Evolutionary conservation across 2,329 filamentous ascomycete species (phyloP), one percentile per base, ranked within the genome.

Genomic region (Colletotrichum tropicale): DNA sequence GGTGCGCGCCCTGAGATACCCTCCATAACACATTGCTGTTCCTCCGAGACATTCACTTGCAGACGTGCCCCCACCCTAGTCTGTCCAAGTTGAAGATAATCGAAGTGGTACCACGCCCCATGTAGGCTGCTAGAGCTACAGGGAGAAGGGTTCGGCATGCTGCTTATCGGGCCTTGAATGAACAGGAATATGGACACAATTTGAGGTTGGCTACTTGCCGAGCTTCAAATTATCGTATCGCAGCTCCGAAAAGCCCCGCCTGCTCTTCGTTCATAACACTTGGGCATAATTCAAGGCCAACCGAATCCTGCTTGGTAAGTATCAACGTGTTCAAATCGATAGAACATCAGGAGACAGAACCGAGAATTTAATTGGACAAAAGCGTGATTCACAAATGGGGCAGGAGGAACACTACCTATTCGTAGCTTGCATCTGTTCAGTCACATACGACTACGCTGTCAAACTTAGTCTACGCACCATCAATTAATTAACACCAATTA

Each of bases 281-380:
- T 48, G 0, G 9, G 1, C 38, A 21, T 6, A 7, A 12, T n/a
- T n/a, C 43, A 48, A 48, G 6, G n/a, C 6, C 6, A 7, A 21
- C 18, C 18, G 1, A 48, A 52, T 13, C 2, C 4, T 21, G n/a
- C 7, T 21, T 1, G 12, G n/a, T 8, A 7, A 48, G 10, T 21
- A 3, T 7, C 43, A 21, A 48, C 1, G 5, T 21, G 3, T 21
- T 48, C 2, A n/a, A 2, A n/a, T 4, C 1, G 9, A 21, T 21
- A 48, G n/a, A 48, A 0, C 0, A 48, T 13, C 43, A 21, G 18
- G 0, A n/a, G 0, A 21, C 0, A 1, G 18, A 52, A 6, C 2
- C 10, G 1, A 21, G 12, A 52, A 1, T 52, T n/a, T 13, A n/a
- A 52, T 13, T 8, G 21, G n/a, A 21, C 10, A 13, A 13, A 52